A percentile compares a stretch with the other conserved stretches of the same genome.
These are phyloP conservation scores for Chlamydomonas eustigma DNA, from an alignment of 139 green algal genomes.

Conservation along the genomic window DNA sequence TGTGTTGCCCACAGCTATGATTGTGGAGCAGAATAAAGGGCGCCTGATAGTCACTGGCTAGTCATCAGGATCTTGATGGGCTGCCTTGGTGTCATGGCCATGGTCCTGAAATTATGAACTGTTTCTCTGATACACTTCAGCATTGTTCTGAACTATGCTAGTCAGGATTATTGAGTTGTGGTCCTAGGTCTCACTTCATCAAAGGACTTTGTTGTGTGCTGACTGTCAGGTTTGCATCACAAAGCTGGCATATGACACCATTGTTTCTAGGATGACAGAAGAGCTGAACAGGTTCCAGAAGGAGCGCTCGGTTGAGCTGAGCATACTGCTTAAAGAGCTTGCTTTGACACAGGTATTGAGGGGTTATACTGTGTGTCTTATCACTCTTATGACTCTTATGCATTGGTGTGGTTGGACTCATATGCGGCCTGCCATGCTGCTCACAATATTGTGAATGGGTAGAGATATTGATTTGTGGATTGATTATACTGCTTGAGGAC, in stretches of 20 bases:
- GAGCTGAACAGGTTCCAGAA: constrained; percentile 85
- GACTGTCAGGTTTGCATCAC: neutral
- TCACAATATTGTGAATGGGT: neutral
- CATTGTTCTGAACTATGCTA: too few species aligned
- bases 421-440: too few species aligned
- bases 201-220: too few species aligned
- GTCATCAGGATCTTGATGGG: too few species aligned
- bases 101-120: too few species aligned
- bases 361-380: neutral
- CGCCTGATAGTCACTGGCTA: too few species aligned
- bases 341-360: constrained; percentile 55
- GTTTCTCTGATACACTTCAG: too few species aligned
- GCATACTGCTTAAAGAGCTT: constrained; percentile 73
- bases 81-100: too few species aligned
- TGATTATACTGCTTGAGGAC: neutral
- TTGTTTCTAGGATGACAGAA: constrained; percentile 69
- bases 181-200: too few species aligned
- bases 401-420: neutral
- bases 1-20: too few species aligned
- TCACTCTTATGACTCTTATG: neutral
- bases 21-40: too few species aligned
- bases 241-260: constrained; percentile 38
- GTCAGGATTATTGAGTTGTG: too few species aligned
- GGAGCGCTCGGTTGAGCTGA: constrained; percentile 73
- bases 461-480: neutral